Percentiles rank a stretch among this genome's conserved stretches.
phyloP scores from a whole-genome alignment of 495 filamentous ascomycete genomes.

The Aspergillus haitiensis region DNA sequence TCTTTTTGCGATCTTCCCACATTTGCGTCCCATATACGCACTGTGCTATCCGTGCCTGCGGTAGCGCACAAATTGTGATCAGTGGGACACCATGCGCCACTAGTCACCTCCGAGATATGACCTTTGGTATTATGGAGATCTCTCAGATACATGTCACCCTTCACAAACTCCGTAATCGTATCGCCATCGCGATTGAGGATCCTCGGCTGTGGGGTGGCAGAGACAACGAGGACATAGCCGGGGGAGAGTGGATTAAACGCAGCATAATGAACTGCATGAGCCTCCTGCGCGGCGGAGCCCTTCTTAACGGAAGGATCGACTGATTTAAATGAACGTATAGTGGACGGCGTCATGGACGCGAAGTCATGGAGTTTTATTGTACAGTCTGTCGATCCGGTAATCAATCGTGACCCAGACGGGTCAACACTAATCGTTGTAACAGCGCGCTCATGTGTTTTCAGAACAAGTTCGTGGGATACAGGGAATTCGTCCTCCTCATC shows the following conservation, averaged over 20 bases:
- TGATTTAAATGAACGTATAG: slow-evolving; percentile 87
- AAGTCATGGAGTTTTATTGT: slow-evolving; percentile 93
- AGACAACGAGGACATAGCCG: slow-evolving; percentile 77
- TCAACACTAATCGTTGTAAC: slow-evolving; percentile 83
- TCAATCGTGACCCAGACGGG: slow-evolving; percentile 77
- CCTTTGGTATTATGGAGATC: slow-evolving; percentile 98
- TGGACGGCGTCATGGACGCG: slow-evolving; percentile 90
- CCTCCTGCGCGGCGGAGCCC: slow-evolving; percentile 69
- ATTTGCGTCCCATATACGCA: slow-evolving; percentile 96
- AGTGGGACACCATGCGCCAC: slow-evolving; percentile 84
- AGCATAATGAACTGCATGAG: slow-evolving; percentile 81
- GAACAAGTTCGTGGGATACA: slow-evolving; percentile 85
- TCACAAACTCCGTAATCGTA: slow-evolving; percentile 78
- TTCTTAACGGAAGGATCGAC: slow-evolving; percentile 84
- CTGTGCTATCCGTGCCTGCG: slow-evolving; percentile 86
- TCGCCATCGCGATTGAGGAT: slow-evolving; percentile 88
- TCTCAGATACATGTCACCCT: slow-evolving; percentile 96
- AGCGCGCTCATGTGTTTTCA: slow-evolving; percentile 89
- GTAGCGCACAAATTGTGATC: slow-evolving; percentile 82
- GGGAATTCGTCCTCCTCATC: slow-evolving; percentile 87
- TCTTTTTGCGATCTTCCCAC: slow-evolving; percentile 83
- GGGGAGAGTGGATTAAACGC: slow-evolving; percentile 84
- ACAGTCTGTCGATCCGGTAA: slow-evolving; percentile 88
- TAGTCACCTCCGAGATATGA: slow-evolving; percentile 85
- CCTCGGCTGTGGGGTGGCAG: slow-evolving; percentile 84